phyloP scores from a whole-genome alignment of 306 rosid species.

The Benincasa hispida region DNA sequence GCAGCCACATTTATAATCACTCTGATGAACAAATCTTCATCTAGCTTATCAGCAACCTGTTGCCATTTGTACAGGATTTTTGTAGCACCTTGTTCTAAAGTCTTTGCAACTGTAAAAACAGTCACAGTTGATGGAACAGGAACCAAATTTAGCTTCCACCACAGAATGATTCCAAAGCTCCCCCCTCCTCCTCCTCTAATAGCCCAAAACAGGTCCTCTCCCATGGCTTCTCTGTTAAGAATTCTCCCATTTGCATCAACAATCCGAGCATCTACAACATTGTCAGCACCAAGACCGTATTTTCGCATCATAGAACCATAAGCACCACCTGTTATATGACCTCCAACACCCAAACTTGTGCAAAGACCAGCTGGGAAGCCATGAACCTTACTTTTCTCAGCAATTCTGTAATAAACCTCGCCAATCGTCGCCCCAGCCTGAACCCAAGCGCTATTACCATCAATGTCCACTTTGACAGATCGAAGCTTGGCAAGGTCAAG shows the following conservation, averaged over 20 bases:
- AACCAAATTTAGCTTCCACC: conserved; percentile 81
- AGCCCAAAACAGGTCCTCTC: conserved; percentile 83
- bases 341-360: conserved; percentile 68
- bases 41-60: conserved; percentile 44
- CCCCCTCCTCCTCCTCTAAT: conserved; percentile 89
- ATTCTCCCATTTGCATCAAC: conserved; percentile 39
- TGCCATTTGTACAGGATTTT: conserved; percentile 51
- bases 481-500: conserved; percentile 56
- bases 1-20: conserved; percentile 32
- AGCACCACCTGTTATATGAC: conserved; percentile 79
- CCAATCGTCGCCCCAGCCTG: conserved; percentile 76
- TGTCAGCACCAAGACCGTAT: conserved; percentile 65
- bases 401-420: conserved; percentile 59
- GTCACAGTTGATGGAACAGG: conserved; percentile 62
- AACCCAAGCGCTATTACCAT: conserved; percentile 48
- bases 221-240: conserved; percentile 56
- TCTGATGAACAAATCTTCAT: conserved; percentile 49
- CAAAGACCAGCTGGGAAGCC: conserved; percentile 83
- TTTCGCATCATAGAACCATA: conserved; percentile 79
- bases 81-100: conserved; percentile 48
- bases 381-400: conserved; percentile 39
- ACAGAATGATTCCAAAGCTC: conserved; percentile 66
- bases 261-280: conserved; percentile 52
- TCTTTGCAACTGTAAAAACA: conserved; percentile 46
- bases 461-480: conserved; percentile 22